Base-by-base conservation (phyloP, 1,139 yeast species). In the Candida buenavistaensis region DNA sequence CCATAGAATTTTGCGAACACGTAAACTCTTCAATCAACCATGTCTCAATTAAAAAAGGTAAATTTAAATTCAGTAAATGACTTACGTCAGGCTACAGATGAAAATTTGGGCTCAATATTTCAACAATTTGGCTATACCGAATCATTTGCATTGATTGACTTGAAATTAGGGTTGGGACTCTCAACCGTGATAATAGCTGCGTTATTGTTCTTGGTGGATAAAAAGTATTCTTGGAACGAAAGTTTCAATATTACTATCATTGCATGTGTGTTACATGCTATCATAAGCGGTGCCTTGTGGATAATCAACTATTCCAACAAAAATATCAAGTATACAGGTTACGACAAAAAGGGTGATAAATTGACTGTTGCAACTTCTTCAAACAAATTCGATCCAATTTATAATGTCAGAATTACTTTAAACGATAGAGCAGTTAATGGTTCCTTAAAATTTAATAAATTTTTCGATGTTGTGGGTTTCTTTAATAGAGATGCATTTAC, bases 151-250 rank as follows among this genome's bases (percentile, higher is more conserved):
- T 55, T 80, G 23, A 67, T 67, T 32, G 95, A 89, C 52, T 59
- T 73, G 17, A 82, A 84, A 48, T 66, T 90, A 30, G 80, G 72
- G 1, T 57, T 89, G 28, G 96, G 96, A 0, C 81, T 79, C 48
- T 45, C 70, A 9, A 77, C 88, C 3, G 90, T 85, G 7, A 61
- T 67, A 1, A 62, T 82, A 12, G 86, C 95, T 2, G 96, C 75
- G 1, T 55, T 65, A 5, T 75, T 88, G 38, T 88, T 76, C 52
- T 68, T 70, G 39, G 55, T 79, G 28, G 97, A 90, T 55, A 83
- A 83, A 59, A 75, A 78, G 44, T 64, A 67, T 40, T 54, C 62
- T 15, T 76, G 76, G 49, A 52, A 62, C 19, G 69, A 75, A 28
- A 39, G 57, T 0, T 63, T 55, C 37, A 56, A 58, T 37, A 48